Evolutionary conservation across 108 stramenopile species (phyloP), one percentile per base, ranked within the genome.

Genomic region (Nitzschia sp.): DNA sequence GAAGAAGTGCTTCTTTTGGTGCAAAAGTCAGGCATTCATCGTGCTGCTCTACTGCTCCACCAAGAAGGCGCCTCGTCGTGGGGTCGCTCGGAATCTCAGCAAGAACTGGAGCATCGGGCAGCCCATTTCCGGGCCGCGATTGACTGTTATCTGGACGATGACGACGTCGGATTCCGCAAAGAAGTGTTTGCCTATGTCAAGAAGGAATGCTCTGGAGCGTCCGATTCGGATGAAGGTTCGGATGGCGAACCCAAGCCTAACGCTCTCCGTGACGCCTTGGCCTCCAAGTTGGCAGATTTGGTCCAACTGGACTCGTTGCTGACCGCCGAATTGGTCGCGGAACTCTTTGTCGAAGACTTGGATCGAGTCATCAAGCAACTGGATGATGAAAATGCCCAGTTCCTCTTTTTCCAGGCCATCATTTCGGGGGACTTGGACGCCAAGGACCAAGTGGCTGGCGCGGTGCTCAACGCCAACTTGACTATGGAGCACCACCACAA

Each of bases 271-370:
- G 60, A 72, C 32, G 72, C 83, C 22, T 26, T 93, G 19, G 61
- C 73, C 16, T 68, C 73, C 38, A 79, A 81, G 55, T 71, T 93
- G 34, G 72, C 75, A 0, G 75, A 80, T 33, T 57, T 93, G 45
- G 77, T 87, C 21, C 69, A 82, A 19, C 63, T 90, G 21, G 88
- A 89, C 73, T 38, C 87, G 9, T 54, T 84, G 45, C 57, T 73
- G 38, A 75, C 85, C 13, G 85, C 88, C 38, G 68, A 80, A 30
- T 77, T 93, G 26, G 80, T 82, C 35, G 84, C 76, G 3, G 91
- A 92, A 62, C 56, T 90, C 1, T 93, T 90, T 67, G 79, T 86
- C 28, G 93, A 94, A 31, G 87, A 91, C 30, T 52, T 94, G 21
- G 85, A 86, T 44, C 57, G 61, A 22, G 80, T 92, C 19, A 74